Percentiles rank a stretch among this genome's conserved stretches.
These are phyloP conservation scores for Raffaelea arxii DNA, from an alignment of 2,329 filamentous ascomycete species.

Conservation along the genomic window DNA sequence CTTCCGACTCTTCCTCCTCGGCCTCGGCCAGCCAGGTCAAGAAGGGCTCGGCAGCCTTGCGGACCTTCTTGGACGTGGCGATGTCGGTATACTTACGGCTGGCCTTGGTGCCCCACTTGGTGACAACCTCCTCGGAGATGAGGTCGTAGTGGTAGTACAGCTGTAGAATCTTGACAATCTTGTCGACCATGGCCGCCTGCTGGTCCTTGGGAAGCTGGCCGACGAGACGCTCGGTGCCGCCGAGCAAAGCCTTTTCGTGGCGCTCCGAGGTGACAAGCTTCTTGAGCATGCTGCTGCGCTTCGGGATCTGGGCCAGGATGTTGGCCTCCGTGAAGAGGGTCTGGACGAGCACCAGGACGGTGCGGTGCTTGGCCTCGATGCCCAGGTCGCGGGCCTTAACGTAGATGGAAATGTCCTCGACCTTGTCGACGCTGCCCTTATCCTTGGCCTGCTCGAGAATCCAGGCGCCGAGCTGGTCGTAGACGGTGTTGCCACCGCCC, in stretches of 20 bases:
- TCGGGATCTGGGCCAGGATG: conserved; percentile 77
- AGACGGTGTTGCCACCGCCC: conserved; percentile 62
- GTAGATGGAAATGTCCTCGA: conserved; percentile 87
- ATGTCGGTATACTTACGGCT: conserved; percentile 98
- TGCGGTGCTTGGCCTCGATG: conserved; percentile 91
- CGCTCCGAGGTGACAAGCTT: conserved; percentile 86
- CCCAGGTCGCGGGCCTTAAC: conserved; percentile 94
- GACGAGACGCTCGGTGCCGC: conserved; percentile 88
- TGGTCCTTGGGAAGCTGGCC: conserved; percentile 61
- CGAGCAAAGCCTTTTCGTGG: conserved; percentile 91
- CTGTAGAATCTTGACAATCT: conserved; percentile 79
- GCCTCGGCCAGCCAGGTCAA: conserved; percentile 88
- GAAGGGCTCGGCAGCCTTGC: conserved; percentile 90
- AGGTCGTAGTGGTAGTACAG: conserved; percentile 88
- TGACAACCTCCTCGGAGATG: conserved; percentile 76
- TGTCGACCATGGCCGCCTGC: conserved; percentile 63
- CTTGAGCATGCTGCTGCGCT: conserved; percentile 79
- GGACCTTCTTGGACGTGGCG: conserved; percentile 83
- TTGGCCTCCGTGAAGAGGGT: conserved; percentile 89
- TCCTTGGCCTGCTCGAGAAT: conserved; percentile 64
- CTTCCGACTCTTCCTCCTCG: conserved; percentile 54
- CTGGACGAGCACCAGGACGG: conserved; percentile 82
- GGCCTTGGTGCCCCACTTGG: conserved; percentile 85
- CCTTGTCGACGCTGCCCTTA: conserved; percentile 64
- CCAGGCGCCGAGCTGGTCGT: conserved; percentile 91